Evolutionary conservation across 1,284 basidiomycete genomes (phyloP).

Genomic region (Cryptococcus hybrid): DNA sequence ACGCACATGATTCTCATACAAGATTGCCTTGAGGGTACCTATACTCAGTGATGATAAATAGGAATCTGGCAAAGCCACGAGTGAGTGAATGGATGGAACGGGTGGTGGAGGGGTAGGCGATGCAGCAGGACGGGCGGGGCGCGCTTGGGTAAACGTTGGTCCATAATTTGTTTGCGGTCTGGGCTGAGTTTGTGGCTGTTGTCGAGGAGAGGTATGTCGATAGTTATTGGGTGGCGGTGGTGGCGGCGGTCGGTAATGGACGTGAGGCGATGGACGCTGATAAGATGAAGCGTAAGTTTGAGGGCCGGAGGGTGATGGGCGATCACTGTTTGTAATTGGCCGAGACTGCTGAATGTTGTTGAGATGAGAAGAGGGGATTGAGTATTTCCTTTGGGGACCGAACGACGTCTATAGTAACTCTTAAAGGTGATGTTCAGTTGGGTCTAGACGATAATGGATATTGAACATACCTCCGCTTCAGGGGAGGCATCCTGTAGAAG

Average conservation of each 20-base stretch:
- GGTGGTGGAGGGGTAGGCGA: constrained; percentile 29
- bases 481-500: constrained; percentile 41
- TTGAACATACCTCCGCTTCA: constrained; percentile 40
- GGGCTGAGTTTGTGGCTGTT: constrained; percentile 9
- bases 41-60: constrained; percentile 63
- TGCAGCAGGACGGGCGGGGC: constrained; percentile 27
- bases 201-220: constrained; percentile 9
- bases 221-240: constrained; percentile 11
- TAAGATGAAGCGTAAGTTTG: constrained; percentile 2
- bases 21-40: constrained; percentile 66
- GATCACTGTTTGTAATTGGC: constrained; percentile 1
- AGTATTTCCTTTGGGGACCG: constrained; percentile 33
- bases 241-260: not conserved
- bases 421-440: constrained; percentile 8
- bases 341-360: constrained; percentile 4
- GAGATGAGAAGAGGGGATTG: constrained; percentile 6
- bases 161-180: constrained; percentile 8
- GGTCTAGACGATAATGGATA: not conserved
- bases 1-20: constrained; percentile 59
- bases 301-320: not conserved
- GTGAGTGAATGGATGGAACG: constrained; percentile 60
- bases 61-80: constrained; percentile 61
- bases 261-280: not conserved
- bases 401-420: constrained; percentile 43
- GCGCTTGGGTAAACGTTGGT: constrained; percentile 12